Base-by-base conservation (phyloP, 1,284 basidiomycete species). In the Xerocomus cyaneibrunnescens region DNA sequence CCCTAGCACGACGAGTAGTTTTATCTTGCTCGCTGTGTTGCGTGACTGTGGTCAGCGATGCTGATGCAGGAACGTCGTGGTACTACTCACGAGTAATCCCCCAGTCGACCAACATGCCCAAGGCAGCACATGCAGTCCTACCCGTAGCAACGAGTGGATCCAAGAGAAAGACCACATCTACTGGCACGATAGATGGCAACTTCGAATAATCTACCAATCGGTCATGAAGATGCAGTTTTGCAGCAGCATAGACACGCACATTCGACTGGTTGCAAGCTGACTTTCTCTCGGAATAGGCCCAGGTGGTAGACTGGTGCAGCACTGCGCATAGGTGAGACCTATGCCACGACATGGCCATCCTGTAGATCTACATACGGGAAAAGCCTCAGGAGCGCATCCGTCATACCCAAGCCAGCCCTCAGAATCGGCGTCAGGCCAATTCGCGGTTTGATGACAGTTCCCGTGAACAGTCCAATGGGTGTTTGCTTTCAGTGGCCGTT, bases 121-220 rank as follows among this genome's bases (percentile, higher is more conserved):
- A 67, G 3, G 94, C 94, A 14, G 94, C 93, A 54, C 84, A 80
- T 6, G 90, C 92, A 3, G 95, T 97, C n/a, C 92, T 91, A 54
- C 94, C 95, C 0, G 95, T 98, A 0, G 95, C 95, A 62, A 98
- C 88, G 37, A 98, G 74, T 4, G 95, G 92, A 62, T 98, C 95
- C 36, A 98, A 78, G 34, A 98, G 74, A 72, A 86, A 92, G 25
- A 94, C 87, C 41, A 83, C 73, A 65, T 97, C 94, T 7, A 94
- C 83, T 0, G 87, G 85, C 1, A 89, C 85, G 16, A 75, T 73
- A 27, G 82, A 73, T 7, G 94, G 95, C 12, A 98, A 80, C 74
- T 96, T 96, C 54, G 92, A 94, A 72, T 95, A 95, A 71, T 97
- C 94, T 89, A 54, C 52, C 50, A 39, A 40, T 35, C 45, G 34